Base-by-base conservation (phyloP, 805 yeast species). In the Candida incommunis region DNA sequence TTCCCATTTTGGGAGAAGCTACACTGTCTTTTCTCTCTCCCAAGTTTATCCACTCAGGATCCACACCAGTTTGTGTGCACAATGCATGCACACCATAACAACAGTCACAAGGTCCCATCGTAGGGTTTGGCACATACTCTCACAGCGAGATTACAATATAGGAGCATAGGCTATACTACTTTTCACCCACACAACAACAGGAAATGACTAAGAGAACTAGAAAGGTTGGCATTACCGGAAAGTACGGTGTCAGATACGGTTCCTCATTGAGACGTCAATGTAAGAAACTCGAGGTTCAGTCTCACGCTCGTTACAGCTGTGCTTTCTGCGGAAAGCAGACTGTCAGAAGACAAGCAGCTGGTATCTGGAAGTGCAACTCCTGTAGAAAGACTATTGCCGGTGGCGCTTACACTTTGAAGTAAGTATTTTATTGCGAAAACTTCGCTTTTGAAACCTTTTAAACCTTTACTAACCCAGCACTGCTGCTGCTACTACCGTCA, bases 141-240 rank as follows among this genome's bases (percentile, higher is more conserved):
- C n/a, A n/a, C n/a, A n/a, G n/a, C n/a, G n/a, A n/a, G n/a, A n/a
- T n/a, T n/a, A n/a, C n/a, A n/a, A n/a, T 13, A 25, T 25, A 25
- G 27, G 13, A 7, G 7, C 27, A 7, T 9, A 25, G 13, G 27
- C 27, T 9, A 5, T 31, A 18, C 9, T 5, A 31, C 37, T 31
- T 31, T 31, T 31, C 37, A 29, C 29, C 42, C 35, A 41, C 44
- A 22, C 44, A 4, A 15, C 40, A 23, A 23, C 42, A 45, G 29
- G 40, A 47, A 46, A 56, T 56, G 99, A 84, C 98, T 75, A 92
- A 94, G 78, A 90, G 99, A 84, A 92, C 99, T 64, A 92, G 92
- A 94, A 92, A 92, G 86, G 99, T 92, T 72, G 99, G 99, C 75
- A 92, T 92, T 80, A 92, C 99, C 72, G 99, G 99, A 82, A 94